Percentiles rank a stretch among this genome's conserved stretches.
Conservation (phyloP, 306 rosid species). For the Rubus idaeus region DNA sequence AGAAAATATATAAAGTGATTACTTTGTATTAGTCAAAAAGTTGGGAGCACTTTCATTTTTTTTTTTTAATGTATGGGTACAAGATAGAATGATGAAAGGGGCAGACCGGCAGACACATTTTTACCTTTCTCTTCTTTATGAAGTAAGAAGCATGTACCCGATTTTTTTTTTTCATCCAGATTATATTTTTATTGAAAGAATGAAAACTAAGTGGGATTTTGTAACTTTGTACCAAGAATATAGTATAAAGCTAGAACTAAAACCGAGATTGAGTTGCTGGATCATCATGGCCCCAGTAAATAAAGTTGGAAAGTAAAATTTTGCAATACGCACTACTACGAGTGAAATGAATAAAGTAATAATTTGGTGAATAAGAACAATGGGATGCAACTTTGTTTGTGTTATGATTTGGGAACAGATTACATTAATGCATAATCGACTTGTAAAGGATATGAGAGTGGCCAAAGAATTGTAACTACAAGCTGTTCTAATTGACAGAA, state of each 20-base stretch:
- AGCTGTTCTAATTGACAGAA: no score
- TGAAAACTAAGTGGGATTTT: slow-evolving; percentile 16
- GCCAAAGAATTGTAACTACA: not conserved
- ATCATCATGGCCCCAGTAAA: not conserved
- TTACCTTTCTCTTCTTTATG: slow-evolving; percentile 14
- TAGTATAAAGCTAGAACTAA: slow-evolving; percentile 3
- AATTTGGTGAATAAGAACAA: not conserved
- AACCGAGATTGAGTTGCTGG: slow-evolving; percentile 20
- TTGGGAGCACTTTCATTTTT: not conserved
- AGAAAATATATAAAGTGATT: not conserved
- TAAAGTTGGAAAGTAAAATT: slow-evolving; percentile 9
- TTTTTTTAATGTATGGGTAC: slow-evolving; percentile 21
- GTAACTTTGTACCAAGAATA: slow-evolving; percentile 3
- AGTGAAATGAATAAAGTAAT: not conserved
- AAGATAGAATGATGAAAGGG: slow-evolving; percentile 30
- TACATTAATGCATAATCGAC: not conserved
- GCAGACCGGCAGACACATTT: not conserved
- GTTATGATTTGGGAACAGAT: not conserved
- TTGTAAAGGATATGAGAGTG: not conserved
- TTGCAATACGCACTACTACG: not conserved
- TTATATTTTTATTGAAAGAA: not conserved
- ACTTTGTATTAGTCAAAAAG: slow-evolving; percentile 31
- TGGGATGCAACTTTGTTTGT: not conserved
- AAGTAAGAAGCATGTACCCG: slow-evolving; percentile 19
- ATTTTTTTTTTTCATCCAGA: not conserved